phyloP scores from a whole-genome alignment of 176 grass and related monocot species.

The Tuctoria greenei region DNA sequence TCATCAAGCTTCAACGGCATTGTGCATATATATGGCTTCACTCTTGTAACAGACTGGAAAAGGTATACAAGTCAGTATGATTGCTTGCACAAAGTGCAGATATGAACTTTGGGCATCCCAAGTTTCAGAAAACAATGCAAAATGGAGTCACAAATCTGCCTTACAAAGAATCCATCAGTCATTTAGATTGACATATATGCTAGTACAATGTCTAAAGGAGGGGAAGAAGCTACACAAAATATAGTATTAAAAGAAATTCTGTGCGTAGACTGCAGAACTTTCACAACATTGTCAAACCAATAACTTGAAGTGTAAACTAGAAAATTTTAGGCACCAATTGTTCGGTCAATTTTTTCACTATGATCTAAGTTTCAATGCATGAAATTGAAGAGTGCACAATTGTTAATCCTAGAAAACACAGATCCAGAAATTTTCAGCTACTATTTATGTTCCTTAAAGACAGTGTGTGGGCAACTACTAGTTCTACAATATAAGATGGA shows the following conservation, averaged over 20 bases:
- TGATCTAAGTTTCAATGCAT: not conserved
- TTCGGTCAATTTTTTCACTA: not conserved
- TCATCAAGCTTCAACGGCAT: slow-evolving; percentile 85
- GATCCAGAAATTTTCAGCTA: not conserved
- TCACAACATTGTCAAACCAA: not conserved
- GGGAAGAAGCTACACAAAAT: not conserved
- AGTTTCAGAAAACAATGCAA: not conserved
- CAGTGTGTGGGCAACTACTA: not conserved
- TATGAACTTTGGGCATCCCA: not conserved
- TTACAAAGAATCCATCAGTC: too few species aligned
- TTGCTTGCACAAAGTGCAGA: not conserved
- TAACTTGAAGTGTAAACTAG: not conserved
- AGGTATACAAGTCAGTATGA: not conserved
- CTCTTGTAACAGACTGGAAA: slow-evolving; percentile 68
- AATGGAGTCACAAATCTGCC: not conserved
- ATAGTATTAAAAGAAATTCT: not conserved
- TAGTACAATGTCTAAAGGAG: not conserved
- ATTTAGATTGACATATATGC: not conserved
- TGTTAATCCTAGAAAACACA: not conserved
- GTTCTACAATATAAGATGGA: not conserved
- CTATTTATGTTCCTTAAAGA: not conserved
- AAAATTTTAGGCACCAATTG: slow-evolving; percentile 4
- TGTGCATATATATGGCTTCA: slow-evolving; percentile 93
- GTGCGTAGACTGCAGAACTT: not conserved
- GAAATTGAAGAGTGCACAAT: slow-evolving; percentile 4